Evolutionary conservation across 371 early-diverging fungal species (phyloP).

Genomic region (Mucor indicus): DNA sequence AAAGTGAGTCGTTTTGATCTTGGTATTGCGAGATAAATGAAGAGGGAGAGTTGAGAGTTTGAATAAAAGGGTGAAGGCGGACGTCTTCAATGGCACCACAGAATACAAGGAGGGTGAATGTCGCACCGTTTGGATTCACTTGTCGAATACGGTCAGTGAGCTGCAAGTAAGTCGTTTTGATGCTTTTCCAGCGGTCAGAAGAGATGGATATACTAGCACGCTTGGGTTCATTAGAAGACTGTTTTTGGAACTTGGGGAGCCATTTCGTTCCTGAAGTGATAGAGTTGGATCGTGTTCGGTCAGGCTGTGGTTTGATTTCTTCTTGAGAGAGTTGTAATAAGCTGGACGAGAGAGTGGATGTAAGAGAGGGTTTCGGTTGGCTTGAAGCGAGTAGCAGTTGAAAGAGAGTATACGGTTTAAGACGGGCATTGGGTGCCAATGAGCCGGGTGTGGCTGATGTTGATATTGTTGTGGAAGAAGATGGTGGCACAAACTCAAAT

Average conservation of each 20-base stretch:
- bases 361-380: background rate
- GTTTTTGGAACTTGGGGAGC: background rate
- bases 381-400: conserved; percentile 13
- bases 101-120: conserved; percentile 34
- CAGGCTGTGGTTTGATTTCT: background rate
- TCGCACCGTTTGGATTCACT: conserved; percentile 2
- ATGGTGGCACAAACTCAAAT: background rate
- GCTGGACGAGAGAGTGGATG: background rate
- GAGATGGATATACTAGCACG: background rate
- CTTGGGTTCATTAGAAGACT: no score
- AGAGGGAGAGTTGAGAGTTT: no score
- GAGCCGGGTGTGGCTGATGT: conserved; percentile 11
- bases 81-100: conserved; percentile 23
- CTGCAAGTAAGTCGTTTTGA: conserved; percentile 27
- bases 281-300: conserved; percentile 8
- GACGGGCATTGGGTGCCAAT: conserved; percentile 28
- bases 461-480: background rate
- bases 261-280: background rate
- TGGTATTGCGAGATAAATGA: background rate
- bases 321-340: background rate
- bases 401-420: conserved; percentile 36
- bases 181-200: conserved; percentile 30
- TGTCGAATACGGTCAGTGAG: conserved; percentile 22
- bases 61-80: background rate
- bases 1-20: background rate